Evolutionary conservation across 768 basidiomycete genomes (phyloP), one percentile per base, ranked within the genome.

Genomic region (Chlorophyllum brunneum): DNA sequence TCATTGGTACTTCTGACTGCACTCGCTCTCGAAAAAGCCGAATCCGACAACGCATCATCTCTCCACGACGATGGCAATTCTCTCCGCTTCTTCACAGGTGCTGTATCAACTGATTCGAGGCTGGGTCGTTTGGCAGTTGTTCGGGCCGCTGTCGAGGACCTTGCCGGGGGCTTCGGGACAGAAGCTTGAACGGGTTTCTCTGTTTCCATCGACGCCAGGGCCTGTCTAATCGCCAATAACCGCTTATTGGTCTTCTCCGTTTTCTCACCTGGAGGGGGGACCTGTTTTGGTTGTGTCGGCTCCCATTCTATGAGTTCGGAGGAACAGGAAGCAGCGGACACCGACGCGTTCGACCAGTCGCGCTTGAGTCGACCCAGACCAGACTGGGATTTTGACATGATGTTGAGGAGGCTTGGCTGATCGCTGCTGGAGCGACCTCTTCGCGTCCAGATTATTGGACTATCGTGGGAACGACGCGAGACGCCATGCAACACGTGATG

Each of bases 291-390:
- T 5, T 67, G 65, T 43, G 71, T 79, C 45, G 71, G 72, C 1
- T 67, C 62, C 71, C 78, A 78, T 9, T 70, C 65, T 45, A 75
- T 73, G 23, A 74, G 70, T 45, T 72, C 72, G 2, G 76, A 75
- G 40, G 70, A 71, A 11, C 62, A 62, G 13, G 61, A 55, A 30
- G 63, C 50, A 2, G 63, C 54, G 2, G 57, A 56, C 2, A 63
- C 31, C 3, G 68, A 62, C 0, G 63, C 64, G 56, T 68, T 41
- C 0, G 84, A 86, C 63, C 80, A 90, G 64, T 89, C 81, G 53
- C 88, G 78, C 56, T 74, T 74, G 39, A 88, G 56, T 1, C 75
- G 74, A 30, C 78, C 69, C 20, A 90, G 75, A 1, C 87, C 88
- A 0, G 87, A 89, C 58, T 71, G 71, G 11, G 70, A 52, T 51